A percentile compares a stretch with the other conserved stretches of the same genome.
phyloP scores from a whole-genome alignment of 2,329 filamentous ascomycete species.

The Trichoderma sp. region DNA sequence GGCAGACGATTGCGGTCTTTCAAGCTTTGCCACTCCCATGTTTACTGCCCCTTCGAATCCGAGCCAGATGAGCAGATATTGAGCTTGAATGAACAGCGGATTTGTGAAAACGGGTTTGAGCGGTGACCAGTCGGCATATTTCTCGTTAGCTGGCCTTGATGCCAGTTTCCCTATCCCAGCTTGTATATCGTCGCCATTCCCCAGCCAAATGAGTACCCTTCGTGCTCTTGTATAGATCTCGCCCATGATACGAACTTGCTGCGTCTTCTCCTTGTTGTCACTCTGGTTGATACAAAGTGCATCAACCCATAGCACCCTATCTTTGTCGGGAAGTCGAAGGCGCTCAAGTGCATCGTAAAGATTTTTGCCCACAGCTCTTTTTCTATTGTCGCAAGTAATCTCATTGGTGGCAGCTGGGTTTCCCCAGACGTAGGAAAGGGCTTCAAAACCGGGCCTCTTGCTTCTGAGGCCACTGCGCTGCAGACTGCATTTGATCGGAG shows the following conservation, averaged over 20 bases:
- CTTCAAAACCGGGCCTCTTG: not conserved
- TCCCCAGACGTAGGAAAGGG: not conserved
- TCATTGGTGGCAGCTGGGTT: not conserved
- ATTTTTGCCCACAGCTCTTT: not conserved
- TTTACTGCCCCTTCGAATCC: not conserved
- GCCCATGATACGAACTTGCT: not conserved
- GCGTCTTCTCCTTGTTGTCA: not conserved
- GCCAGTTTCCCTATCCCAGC: not conserved
- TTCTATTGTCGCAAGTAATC: not conserved
- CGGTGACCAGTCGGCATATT: not conserved
- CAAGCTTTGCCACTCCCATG: not conserved
- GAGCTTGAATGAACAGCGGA: not conserved
- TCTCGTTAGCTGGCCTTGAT: not conserved
- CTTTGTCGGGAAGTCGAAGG: not conserved
- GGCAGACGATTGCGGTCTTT: not conserved
- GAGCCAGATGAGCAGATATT: not conserved
- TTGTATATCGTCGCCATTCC: not conserved
- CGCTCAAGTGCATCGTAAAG: not conserved
- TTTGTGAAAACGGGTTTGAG: not conserved
- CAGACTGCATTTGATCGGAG: not conserved
- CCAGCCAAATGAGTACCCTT: not conserved
- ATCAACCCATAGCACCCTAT: not conserved
- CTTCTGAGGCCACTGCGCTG: not conserved
- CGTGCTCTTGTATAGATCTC: not conserved
- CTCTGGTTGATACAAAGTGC: not conserved